Evolutionary conservation across 768 basidiomycete species (phyloP).

Genomic region (Tricholoma matsutake): DNA sequence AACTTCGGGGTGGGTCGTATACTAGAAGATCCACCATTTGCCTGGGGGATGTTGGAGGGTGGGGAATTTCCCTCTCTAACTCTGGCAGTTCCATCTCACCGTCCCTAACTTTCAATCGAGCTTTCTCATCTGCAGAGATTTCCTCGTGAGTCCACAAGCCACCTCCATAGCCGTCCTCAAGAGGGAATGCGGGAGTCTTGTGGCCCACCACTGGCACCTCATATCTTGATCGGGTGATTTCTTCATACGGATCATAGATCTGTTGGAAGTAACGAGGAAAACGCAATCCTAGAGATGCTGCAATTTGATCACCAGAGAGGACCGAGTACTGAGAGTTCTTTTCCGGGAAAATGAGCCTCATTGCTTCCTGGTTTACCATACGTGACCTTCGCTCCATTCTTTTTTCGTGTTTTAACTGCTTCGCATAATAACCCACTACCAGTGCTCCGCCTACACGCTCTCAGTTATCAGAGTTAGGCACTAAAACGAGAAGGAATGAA

Average conservation of each 20-base stretch:
- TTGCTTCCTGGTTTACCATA: conserved; percentile 33
- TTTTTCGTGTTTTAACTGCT: conserved; percentile 51
- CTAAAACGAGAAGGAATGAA: background rate
- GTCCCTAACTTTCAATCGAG: conserved; percentile 18
- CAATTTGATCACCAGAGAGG: conserved; percentile 17
- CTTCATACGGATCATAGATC: conserved; percentile 42
- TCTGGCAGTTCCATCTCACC: conserved; percentile 9
- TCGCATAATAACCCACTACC: conserved; percentile 51
- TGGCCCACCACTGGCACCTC: conserved; percentile 6
- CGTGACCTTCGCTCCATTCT: conserved; percentile 35
- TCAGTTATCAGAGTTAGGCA: conserved; percentile 3
- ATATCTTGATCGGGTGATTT: conserved; percentile 17
- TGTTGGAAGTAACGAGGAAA: conserved; percentile 10
- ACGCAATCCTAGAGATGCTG: conserved; percentile 1
- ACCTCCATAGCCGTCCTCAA: conserved; percentile 34
- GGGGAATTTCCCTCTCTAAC: too few relatives aligned
- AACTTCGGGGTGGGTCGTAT: too few relatives aligned
- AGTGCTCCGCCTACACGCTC: conserved; percentile 44
- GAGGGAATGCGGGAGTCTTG: conserved; percentile 12
- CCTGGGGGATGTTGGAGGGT: too few relatives aligned
- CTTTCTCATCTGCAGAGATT: conserved; percentile 33
- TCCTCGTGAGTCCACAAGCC: conserved; percentile 34
- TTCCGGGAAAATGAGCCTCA: conserved; percentile 25
- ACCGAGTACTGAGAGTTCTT: conserved; percentile 26
- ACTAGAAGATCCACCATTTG: too few relatives aligned